phyloP scores from a whole-genome alignment of 2,329 filamentous ascomycete genomes.

The Penicillium psychrosexuale region DNA sequence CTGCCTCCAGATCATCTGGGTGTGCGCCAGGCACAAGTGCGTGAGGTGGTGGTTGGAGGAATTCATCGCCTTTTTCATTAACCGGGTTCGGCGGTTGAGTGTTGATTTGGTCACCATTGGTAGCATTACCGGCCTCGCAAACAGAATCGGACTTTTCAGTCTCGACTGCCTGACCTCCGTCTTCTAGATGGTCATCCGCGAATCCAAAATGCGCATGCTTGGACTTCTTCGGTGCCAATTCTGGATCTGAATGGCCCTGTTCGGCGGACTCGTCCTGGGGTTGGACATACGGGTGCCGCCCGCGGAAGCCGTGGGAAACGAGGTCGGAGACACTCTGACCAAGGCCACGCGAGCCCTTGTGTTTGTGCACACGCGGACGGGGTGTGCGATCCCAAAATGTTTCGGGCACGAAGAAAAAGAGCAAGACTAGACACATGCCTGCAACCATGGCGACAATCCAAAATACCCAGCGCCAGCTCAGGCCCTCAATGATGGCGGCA shows the following conservation, averaged over 20 bases:
- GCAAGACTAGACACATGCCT: slow-evolving; percentile 63
- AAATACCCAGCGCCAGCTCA: slow-evolving; percentile 89
- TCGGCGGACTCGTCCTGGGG: slow-evolving; percentile 13
- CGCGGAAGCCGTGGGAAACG: slow-evolving; percentile 34
- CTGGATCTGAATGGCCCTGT: slow-evolving; percentile 5
- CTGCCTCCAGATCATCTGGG: slow-evolving; percentile 32
- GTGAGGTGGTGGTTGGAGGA: slow-evolving; percentile 12
- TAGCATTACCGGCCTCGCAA: neutral
- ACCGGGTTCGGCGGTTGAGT: slow-evolving; percentile 1
- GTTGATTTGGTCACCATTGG: neutral
- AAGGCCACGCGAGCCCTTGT: slow-evolving; percentile 34
- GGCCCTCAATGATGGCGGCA: slow-evolving; percentile 72
- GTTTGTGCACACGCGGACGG: slow-evolving; percentile 40
- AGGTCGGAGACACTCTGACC: slow-evolving; percentile 39
- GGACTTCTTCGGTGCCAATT: slow-evolving; percentile 23
- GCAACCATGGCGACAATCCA: slow-evolving; percentile 83
- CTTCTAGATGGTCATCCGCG: slow-evolving; percentile 35
- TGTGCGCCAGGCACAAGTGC: slow-evolving; percentile 1
- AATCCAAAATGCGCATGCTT: slow-evolving; percentile 58
- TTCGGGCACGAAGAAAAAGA: slow-evolving; percentile 91
- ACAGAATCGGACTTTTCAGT: slow-evolving; percentile 4
- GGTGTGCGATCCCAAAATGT: slow-evolving; percentile 93
- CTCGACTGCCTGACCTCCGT: slow-evolving; percentile 19
- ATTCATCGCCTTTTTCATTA: slow-evolving; percentile 16
- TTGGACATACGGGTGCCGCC: slow-evolving; percentile 29